A percentile compares a stretch with the other conserved stretches of the same genome.
Conservation (phyloP, 2,329 filamentous ascomycete genomes). For the Erysiphe pulchra region DNA sequence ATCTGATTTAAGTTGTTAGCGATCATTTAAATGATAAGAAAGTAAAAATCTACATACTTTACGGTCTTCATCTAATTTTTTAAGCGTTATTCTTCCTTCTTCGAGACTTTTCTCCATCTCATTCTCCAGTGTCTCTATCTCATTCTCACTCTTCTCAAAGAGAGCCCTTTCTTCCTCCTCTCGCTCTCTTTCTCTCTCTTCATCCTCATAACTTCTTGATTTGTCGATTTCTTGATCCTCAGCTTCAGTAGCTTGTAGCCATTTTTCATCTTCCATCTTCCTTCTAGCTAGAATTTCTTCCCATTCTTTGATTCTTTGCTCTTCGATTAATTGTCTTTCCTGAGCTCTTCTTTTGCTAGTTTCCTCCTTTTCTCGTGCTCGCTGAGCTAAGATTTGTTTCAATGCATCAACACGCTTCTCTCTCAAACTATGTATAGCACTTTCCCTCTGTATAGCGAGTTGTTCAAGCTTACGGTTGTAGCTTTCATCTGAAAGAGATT, state of each 20-base stretch:
- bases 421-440: slow-evolving; percentile 5
- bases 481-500: slow-evolving; percentile 5
- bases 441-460: slow-evolving; percentile 7
- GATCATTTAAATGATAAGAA: background rate
- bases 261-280: slow-evolving; percentile 4
- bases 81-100: slow-evolving; percentile 7
- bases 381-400: slow-evolving; percentile 2
- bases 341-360: slow-evolving; percentile 3
- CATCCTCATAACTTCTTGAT: slow-evolving; percentile 6
- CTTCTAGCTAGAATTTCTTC: slow-evolving; percentile 1
- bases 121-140: slow-evolving; percentile 9
- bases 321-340: slow-evolving; percentile 6
- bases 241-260: slow-evolving; percentile 4
- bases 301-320: slow-evolving; percentile 2
- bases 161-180: slow-evolving; percentile 5
- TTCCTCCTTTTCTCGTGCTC: slow-evolving; percentile 4
- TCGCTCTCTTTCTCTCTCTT: slow-evolving; percentile 4
- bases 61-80: slow-evolving; percentile 8
- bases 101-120: slow-evolving; percentile 9
- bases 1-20: slow-evolving; percentile 3
- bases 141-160: slow-evolving; percentile 5
- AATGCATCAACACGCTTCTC: slow-evolving; percentile 4
- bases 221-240: slow-evolving; percentile 4
- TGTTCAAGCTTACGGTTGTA: slow-evolving; percentile 9
- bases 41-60: slow-evolving; percentile 3